These are phyloP conservation scores for Escallonia herrerae DNA, from an alignment of 129 eudicot species.

Conservation along the genomic window DNA sequence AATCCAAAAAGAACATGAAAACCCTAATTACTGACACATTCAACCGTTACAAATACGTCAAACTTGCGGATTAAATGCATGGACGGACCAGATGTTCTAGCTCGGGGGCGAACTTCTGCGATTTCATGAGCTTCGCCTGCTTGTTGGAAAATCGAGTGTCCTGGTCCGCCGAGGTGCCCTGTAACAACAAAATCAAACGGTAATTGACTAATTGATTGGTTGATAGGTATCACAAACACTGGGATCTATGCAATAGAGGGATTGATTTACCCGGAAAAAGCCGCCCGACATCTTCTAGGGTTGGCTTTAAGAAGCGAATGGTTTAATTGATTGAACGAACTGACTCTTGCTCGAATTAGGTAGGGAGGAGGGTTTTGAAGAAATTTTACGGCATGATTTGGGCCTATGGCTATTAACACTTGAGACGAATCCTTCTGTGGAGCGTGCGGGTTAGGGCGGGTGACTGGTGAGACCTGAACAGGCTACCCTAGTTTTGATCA, in stretches of 20 bases:
- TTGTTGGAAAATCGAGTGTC: conserved; percentile 95
- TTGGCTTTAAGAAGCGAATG: conserved; percentile 14
- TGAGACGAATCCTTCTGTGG: too few relatives aligned
- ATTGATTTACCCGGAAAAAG: conserved; percentile 69
- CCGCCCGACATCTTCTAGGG: conserved; percentile 99
- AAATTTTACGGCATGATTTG: too few relatives aligned
- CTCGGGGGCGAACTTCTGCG: conserved; percentile 90
- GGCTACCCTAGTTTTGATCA: too few relatives aligned
- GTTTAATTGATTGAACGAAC: too few relatives aligned
- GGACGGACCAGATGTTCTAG: conserved; percentile 61
- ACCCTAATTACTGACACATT: background rate
- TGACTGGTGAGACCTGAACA: too few relatives aligned
- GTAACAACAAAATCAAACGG: conserved; percentile 3
- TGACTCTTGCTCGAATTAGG: too few relatives aligned
- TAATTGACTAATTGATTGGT: conserved; percentile 7
- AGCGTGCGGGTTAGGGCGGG: too few relatives aligned
- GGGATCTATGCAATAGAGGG: background rate
- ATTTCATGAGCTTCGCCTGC: conserved; percentile 90
- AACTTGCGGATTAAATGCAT: too few relatives aligned
- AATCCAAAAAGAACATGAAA: background rate
- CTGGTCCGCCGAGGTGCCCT: conserved; percentile 99
- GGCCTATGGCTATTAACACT: too few relatives aligned
- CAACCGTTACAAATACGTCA: background rate
- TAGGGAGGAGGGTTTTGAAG: too few relatives aligned
- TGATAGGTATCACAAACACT: background rate